Conservation (phyloP, 139 green algal species). For the Chlorella sorokiniana region DNA sequence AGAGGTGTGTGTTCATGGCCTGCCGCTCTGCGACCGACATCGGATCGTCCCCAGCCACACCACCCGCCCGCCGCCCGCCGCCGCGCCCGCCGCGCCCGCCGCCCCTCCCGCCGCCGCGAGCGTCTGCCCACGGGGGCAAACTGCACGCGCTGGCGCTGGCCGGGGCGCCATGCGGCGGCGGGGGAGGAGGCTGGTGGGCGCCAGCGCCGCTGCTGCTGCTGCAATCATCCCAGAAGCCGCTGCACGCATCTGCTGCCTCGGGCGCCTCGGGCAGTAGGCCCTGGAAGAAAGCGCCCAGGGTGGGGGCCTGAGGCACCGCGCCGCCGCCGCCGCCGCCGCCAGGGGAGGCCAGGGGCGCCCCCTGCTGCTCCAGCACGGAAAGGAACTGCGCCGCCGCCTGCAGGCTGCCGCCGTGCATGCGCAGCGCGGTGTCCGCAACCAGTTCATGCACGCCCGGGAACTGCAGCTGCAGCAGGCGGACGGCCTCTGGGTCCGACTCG, state of each 20-base stretch:
- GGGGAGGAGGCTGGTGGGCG: no score
- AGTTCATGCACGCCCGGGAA: conserved; percentile 2
- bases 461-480: conserved; percentile 23
- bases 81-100: background rate
- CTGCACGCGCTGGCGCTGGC: background rate
- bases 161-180: background rate
- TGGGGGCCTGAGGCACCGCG: background rate
- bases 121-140: background rate
- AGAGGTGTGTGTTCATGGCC: conserved; percentile 28
- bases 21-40: conserved; percentile 27
- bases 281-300: conserved; percentile 3
- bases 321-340: background rate
- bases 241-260: background rate
- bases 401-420: conserved; percentile 26
- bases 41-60: background rate
- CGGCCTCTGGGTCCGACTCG: background rate
- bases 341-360: background rate
- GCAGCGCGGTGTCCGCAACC: conserved; percentile 4
- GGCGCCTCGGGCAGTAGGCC: background rate
- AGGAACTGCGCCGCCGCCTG: conserved; percentile 4
- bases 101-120: background rate
- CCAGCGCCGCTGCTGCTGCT: background rate
- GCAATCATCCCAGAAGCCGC: no score
- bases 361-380: conserved; percentile 17
- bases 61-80: background rate